Conservation (phyloP, 768 basidiomycete genomes). For the Clitopilus hobsonii region DNA sequence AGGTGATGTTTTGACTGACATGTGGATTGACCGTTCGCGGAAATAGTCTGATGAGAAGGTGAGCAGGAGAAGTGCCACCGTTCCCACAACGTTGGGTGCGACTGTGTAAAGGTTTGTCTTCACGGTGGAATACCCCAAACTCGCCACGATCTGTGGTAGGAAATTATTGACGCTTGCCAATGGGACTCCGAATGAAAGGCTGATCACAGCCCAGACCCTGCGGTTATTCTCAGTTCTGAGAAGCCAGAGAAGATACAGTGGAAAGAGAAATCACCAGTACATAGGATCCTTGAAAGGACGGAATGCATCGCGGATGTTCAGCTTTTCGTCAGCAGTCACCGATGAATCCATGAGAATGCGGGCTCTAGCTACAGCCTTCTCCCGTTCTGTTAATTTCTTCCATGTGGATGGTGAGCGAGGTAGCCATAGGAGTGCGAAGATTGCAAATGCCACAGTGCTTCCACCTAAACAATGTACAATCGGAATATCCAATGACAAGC, state of each 20-base stretch:
- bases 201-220: slow-evolving; percentile 43
- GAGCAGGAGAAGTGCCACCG: slow-evolving; percentile 37
- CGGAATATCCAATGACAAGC: neutral
- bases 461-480: slow-evolving; percentile 21
- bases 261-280: slow-evolving; percentile 28
- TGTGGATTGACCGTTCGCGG: slow-evolving; percentile 45
- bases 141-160: slow-evolving; percentile 43
- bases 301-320: slow-evolving; percentile 39
- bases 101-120: slow-evolving; percentile 51
- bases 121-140: slow-evolving; percentile 40
- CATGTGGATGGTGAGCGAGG: slow-evolving; percentile 38
- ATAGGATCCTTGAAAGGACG: slow-evolving; percentile 37
- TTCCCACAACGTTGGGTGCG: slow-evolving; percentile 47
- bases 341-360: slow-evolving; percentile 45
- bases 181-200: slow-evolving; percentile 41
- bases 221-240: neutral
- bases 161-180: slow-evolving; percentile 51
- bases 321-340: slow-evolving; percentile 32
- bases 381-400: slow-evolving; percentile 28
- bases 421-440: slow-evolving; percentile 43
- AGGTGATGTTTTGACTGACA: slow-evolving; percentile 14
- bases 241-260: neutral
- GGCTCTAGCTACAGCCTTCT: slow-evolving; percentile 35
- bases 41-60: slow-evolving; percentile 51
- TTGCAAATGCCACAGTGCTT: slow-evolving; percentile 35